Evolutionary conservation across 306 rosid genomes (phyloP), one percentile per base, ranked within the genome.

Genomic region (Trifolium dubium): DNA sequence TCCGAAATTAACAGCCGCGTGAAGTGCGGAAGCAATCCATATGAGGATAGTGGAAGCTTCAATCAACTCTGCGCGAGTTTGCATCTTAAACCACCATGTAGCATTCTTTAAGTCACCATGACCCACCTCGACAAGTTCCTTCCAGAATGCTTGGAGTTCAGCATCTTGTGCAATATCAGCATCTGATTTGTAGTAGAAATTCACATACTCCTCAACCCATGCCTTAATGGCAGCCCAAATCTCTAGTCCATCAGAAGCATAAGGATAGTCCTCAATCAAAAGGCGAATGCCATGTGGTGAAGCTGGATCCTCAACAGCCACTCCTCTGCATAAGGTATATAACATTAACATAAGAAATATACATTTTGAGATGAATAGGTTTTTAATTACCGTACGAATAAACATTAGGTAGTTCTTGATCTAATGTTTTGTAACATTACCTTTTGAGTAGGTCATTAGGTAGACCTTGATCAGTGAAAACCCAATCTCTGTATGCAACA

Each of bases 81-180:
- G 85, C 89, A 88, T 67, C 34, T 77, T 81, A 1, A 81, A 80
- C 89, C 89, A 88, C 92, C 92, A 85, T 8, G 86, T 56, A 54
- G 80, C 80, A 5, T 77, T 64, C 46, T 76, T 89, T 71, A 77
- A 77, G 88, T 85, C 95, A 35, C 92, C 90, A 18, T 89, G 95
- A 12, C 89, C 89, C 3, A 81, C 84, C 77, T 77, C 80, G 10
- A 73, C 81, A 4, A 85, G 77, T 54, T 88, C 95, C 79, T 83
- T 82, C 95, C 95, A 89, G 81, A 89, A 89, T 44, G 87, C 84
- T 72, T 87, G 95, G 59, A 87, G 90, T 37, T 87, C 95, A 35
- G 77, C 2, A 70, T 89, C 95, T 30, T 85, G 76, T 18, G 32
- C 65, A 46, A 89, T 82, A 4, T 68, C 75, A 59, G 69, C 81